Conservation (phyloP, 164 flowering plant genomes). For the Liriodendron chinense region DNA sequence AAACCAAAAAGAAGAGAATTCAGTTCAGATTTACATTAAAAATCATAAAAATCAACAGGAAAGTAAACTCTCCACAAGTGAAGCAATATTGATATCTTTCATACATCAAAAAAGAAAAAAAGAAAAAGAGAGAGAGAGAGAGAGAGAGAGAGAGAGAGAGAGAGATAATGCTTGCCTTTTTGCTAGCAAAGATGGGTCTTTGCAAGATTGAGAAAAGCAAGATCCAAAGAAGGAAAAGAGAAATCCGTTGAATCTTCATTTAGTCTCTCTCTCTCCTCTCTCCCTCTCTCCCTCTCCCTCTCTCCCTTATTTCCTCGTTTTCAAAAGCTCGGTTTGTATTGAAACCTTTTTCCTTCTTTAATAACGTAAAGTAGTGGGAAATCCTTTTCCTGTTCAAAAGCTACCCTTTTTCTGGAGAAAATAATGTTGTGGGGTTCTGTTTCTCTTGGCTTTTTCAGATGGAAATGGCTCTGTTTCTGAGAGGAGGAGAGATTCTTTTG, state of each 20-base stretch:
- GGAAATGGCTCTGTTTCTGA: too few species aligned
- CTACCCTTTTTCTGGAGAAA: not conserved
- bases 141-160: too few species aligned
- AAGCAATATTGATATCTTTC: too few species aligned
- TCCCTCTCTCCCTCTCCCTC: not conserved
- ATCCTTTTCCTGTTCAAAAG: not conserved
- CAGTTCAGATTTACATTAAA: not conserved
- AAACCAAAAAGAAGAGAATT: not conserved
- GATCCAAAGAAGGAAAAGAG: constrained; percentile 19
- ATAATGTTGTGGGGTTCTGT: not conserved
- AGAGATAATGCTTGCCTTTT: constrained; percentile 36
- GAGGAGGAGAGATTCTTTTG: not conserved
- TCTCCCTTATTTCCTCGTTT: not conserved
- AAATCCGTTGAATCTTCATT: constrained; percentile 22
- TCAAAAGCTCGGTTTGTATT: not conserved
- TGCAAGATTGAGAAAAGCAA: constrained; percentile 30
- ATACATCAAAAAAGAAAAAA: too few species aligned
- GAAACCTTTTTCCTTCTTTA: not conserved
- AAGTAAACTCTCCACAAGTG: too few species aligned
- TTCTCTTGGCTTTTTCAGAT: too few species aligned
- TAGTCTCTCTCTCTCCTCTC: not conserved
- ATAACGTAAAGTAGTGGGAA: not conserved
- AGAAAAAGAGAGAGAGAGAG: too few species aligned
- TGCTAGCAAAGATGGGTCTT: constrained; percentile 33
- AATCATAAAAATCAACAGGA: not conserved